A percentile compares a stretch with the other conserved stretches of the same genome.
Evolutionary conservation across 257 asterid species (phyloP).

Genomic region (Gentiana dahurica): DNA sequence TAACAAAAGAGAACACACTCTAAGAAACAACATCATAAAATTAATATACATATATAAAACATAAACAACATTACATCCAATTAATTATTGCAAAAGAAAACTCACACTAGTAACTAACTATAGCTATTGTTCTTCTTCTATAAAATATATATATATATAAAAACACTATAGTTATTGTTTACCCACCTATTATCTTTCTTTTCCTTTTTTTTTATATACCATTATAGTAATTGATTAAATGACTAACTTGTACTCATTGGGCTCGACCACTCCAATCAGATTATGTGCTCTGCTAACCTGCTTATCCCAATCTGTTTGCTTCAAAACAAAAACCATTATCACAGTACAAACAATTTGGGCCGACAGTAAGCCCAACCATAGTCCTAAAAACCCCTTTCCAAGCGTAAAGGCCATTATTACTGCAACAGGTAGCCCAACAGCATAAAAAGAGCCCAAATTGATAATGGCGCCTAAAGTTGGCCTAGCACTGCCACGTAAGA

Average conservation of each 20-base stretch:
- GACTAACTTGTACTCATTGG: constrained; percentile 1
- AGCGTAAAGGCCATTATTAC: constrained; percentile 32
- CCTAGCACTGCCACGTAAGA: constrained; percentile 57
- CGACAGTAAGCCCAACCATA: constrained; percentile 43
- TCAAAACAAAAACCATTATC: constrained; percentile 25
- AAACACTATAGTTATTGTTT: too few relatives aligned
- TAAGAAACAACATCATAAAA: too few relatives aligned
- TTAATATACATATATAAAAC: too few relatives aligned
- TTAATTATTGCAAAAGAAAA: too few relatives aligned
- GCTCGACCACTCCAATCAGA: constrained; percentile 21
- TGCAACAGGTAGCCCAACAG: constrained; percentile 52
- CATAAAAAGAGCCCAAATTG: constrained; percentile 54
- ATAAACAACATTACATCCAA: too few relatives aligned
- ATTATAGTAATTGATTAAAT: too few relatives aligned
- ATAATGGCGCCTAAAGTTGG: constrained; percentile 38
- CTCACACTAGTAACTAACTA: too few relatives aligned
- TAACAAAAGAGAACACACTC: too few relatives aligned
- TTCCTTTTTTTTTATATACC: too few relatives aligned
- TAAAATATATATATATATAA: too few relatives aligned
- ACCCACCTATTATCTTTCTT: background rate
- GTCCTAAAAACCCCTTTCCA: constrained; percentile 42
- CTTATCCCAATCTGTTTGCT: constrained; percentile 39
- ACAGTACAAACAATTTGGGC: constrained; percentile 46
- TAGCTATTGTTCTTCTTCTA: too few relatives aligned
- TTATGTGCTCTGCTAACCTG: constrained; percentile 36